A percentile compares a stretch with the other conserved stretches of the same genome.
phyloP scores from a whole-genome alignment of 2,329 filamentous ascomycete species.

The Pochonia chlamydosporia region DNA sequence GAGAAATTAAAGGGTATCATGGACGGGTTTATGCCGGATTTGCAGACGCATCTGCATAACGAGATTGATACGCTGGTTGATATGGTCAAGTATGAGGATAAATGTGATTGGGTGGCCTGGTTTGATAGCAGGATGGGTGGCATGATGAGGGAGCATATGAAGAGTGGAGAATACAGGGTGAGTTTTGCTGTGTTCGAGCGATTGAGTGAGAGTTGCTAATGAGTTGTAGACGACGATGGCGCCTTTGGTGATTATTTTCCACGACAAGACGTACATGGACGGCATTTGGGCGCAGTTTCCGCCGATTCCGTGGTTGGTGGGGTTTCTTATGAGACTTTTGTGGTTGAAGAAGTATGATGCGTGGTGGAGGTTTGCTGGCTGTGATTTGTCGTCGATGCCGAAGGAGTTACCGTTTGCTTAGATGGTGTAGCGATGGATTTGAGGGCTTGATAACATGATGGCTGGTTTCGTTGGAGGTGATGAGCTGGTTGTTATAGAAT shows the following conservation, averaged over 20 bases:
- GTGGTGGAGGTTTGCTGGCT: conserved; percentile 30
- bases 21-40: conserved; percentile 27
- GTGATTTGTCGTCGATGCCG: conserved; percentile 21
- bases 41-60: conserved; percentile 30
- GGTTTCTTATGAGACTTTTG: conserved; percentile 25
- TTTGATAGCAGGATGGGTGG: conserved; percentile 14
- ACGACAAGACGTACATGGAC: conserved; percentile 20
- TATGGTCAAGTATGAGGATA: conserved; percentile 27
- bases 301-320: conserved; percentile 19
- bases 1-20: conserved; percentile 23
- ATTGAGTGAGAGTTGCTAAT: not conserved
- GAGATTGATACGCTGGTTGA: conserved; percentile 32
- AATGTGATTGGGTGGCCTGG: conserved; percentile 27
- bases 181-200: not conserved
- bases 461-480: too few species aligned
- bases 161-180: conserved; percentile 12
- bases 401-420: conserved; percentile 29
- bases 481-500: too few species aligned
- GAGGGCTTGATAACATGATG: too few species aligned
- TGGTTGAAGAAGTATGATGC: conserved; percentile 27
- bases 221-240: conserved; percentile 14
- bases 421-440: not conserved
- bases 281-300: conserved; percentile 21
- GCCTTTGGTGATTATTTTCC: conserved; percentile 19
- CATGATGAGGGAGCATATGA: conserved; percentile 12